A percentile compares a stretch with the other conserved stretches of the same genome.
phyloP scores from a whole-genome alignment of 202 grass and related monocot species.

The Bolboschoenoplectus hybrid region DNA sequence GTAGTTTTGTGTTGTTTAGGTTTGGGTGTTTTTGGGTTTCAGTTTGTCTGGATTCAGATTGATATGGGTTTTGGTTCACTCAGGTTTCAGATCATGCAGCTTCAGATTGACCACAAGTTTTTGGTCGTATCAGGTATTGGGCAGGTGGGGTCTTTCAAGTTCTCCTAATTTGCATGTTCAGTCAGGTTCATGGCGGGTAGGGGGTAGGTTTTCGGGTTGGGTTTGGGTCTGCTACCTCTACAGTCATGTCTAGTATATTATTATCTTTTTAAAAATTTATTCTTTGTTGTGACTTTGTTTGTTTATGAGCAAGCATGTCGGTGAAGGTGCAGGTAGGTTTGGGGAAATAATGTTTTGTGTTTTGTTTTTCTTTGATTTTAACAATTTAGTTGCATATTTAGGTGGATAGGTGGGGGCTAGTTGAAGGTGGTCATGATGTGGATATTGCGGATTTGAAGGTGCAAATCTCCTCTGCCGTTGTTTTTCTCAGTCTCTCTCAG shows the following conservation, averaged over 20 bases:
- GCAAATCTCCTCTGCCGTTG: slow-evolving; percentile 80
- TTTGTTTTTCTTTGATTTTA: background rate
- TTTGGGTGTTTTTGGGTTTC: background rate
- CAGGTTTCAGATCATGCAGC: background rate
- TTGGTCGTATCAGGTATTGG: background rate
- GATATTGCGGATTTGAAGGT: slow-evolving; percentile 90
- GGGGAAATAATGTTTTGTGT: background rate
- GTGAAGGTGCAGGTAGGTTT: background rate
- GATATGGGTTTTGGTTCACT: background rate
- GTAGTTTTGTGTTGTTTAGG: background rate
- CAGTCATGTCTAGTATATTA: background rate
- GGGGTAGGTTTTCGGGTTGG: background rate
- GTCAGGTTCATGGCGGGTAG: background rate
- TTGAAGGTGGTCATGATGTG: slow-evolving; percentile 96
- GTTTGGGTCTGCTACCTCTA: background rate
- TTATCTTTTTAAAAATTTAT: background rate
- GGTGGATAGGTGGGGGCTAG: slow-evolving; percentile 93
- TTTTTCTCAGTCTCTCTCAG: slow-evolving; percentile 73
- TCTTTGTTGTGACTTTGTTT: background rate
- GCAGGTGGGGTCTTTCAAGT: background rate
- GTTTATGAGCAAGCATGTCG: background rate
- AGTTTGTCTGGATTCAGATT: background rate
- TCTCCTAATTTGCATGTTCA: background rate
- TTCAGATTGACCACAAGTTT: background rate
- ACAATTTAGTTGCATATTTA: slow-evolving; percentile 34